Percentiles rank a stretch among this genome's conserved stretches.
Evolutionary conservation across 805 yeast genomes (phyloP).

Genomic region (Candida namnaoensis): DNA sequence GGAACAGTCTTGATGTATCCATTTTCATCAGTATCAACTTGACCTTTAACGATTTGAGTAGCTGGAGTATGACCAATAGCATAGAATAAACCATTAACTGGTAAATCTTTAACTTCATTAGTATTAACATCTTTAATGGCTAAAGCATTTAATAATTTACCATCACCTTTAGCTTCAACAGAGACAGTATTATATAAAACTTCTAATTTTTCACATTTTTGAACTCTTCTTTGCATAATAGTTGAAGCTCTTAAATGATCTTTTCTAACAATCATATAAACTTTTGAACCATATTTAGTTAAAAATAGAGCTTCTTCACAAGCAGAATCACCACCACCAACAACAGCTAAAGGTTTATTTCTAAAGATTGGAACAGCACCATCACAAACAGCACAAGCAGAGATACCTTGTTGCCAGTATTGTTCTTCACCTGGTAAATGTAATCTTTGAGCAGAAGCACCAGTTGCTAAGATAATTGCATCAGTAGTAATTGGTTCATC

Average conservation of each 20-base stretch:
- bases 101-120: slow-evolving; percentile 57
- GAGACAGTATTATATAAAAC: slow-evolving; percentile 81
- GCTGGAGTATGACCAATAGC: slow-evolving; percentile 99
- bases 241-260: slow-evolving; percentile 91
- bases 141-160: slow-evolving; percentile 64
- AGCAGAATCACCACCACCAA: slow-evolving; percentile 99
- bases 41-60: slow-evolving; percentile 68
- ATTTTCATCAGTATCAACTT: slow-evolving; percentile 69
- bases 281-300: slow-evolving; percentile 97
- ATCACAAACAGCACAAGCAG: slow-evolving; percentile 99
- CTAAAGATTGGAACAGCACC: slow-evolving; percentile 99
- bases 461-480: slow-evolving; percentile 89
- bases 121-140: slow-evolving; percentile 65
- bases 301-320: slow-evolving; percentile 97
- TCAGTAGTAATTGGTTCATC: slow-evolving; percentile 87
- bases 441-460: slow-evolving; percentile 96
- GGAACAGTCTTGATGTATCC: slow-evolving; percentile 89
- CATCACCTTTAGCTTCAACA: slow-evolving; percentile 89
- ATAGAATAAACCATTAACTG: slow-evolving; percentile 88
- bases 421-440: slow-evolving; percentile 92
- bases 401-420: slow-evolving; percentile 98
- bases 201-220: slow-evolving; percentile 81
- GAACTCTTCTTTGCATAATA: slow-evolving; percentile 93
- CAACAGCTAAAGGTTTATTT: slow-evolving; percentile 93
- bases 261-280: slow-evolving; percentile 86